Base-by-base conservation (phyloP, 1,139 yeast genomes). In the Suhomyces bokatorum region DNA sequence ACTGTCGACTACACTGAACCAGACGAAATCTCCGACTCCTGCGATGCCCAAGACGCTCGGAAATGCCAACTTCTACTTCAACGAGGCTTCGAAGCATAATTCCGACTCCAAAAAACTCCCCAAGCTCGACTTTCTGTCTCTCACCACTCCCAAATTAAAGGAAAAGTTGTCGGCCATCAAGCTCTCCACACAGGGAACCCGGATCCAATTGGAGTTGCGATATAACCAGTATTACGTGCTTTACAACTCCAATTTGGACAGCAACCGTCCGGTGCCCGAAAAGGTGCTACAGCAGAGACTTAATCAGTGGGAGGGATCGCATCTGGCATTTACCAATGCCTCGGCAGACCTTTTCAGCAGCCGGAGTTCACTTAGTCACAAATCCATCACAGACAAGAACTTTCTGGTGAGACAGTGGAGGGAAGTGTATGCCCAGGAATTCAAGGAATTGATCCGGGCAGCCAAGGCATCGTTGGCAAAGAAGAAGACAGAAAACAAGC, bases 231-330 rank as follows among this genome's bases (percentile, higher is more conserved):
- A 84, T 69, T 81, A 87, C 49, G 81, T 85, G 31, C 60, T 90
- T 13, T 87, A 84, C 81, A 91, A 91, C 57, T 85, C 97, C 14
- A 90, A 90, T 57, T 75, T 84, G 40, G 97, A 90, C 58, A 77
- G 90, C n/a, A 70, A 78, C 40, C 72, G 71, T 26, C 97, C 97
- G 0, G 78, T 78, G 5, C 64, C 80, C 15, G 82, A 80, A 26
- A 64, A 69, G 37, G 76, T 78, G 5, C 60, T 91, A 37, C 67
- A 79, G 40, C 78, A 75, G 45, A 77, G 76, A 47, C 67, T 91
- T 39, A 64, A 67, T 26, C 80, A 80, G 53, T 87, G 97, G 96
- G 97, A 91, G 55, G 59, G 69, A 11, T 62, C 74, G 3, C 75
- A 70, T 53, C 69, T 61, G 66, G 67, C 72, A 4, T 67, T 69